Evolutionary conservation across 371 early-diverging fungal genomes (phyloP).

Genomic region (Zychaea mexicana): DNA sequence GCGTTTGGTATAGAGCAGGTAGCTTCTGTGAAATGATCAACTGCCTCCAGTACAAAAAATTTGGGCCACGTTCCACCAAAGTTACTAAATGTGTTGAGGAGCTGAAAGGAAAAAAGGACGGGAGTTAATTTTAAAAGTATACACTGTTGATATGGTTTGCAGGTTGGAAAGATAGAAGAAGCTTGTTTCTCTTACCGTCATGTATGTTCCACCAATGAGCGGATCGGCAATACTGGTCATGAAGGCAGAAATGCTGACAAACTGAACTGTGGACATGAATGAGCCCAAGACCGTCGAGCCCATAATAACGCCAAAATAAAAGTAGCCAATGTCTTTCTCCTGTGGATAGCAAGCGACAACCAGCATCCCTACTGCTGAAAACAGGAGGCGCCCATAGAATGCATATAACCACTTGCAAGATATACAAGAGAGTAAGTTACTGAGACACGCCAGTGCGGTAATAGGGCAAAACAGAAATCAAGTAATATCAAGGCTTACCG

Average conservation of each 20-base stretch:
- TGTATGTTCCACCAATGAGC: constrained; percentile 95
- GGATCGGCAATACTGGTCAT: constrained; percentile 96
- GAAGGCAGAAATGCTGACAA: constrained; percentile 94
- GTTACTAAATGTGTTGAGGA: constrained; percentile 93
- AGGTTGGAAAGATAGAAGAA: background rate
- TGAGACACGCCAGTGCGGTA: too few relatives aligned
- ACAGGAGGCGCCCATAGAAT: constrained; percentile 82
- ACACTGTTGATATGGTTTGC: too few relatives aligned
- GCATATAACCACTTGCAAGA: constrained; percentile 85
- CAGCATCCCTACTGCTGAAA: constrained; percentile 82
- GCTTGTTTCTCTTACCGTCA: constrained; percentile 72
- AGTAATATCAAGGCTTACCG: constrained; percentile 58
- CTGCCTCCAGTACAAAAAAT: constrained; percentile 91
- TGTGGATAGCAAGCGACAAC: constrained; percentile 81
- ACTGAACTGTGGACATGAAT: constrained; percentile 92
- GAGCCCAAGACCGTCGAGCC: constrained; percentile 80
- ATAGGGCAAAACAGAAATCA: too few relatives aligned
- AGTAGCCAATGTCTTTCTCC: constrained; percentile 60
- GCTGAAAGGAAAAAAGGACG: constrained; percentile 35
- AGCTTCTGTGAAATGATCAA: constrained; percentile 88
- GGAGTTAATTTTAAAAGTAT: background rate
- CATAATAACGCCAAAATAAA: constrained; percentile 87
- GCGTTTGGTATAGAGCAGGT: constrained; percentile 55
- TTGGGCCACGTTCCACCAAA: constrained; percentile 98
- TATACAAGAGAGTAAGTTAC: background rate